phyloP scores from a whole-genome alignment of 1,139 yeast species.

The Yamadazyma dushanensis region DNA sequence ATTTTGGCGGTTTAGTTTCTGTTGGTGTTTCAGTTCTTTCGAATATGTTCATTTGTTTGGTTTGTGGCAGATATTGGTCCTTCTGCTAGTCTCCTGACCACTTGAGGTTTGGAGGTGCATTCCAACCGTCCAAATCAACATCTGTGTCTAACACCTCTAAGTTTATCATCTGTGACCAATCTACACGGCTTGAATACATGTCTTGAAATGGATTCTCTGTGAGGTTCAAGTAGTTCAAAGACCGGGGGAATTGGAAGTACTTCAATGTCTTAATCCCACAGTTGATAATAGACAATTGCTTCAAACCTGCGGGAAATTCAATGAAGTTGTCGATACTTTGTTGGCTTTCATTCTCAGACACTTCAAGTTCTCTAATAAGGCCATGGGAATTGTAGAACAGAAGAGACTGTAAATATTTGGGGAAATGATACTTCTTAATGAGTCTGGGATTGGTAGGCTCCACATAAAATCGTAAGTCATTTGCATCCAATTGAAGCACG shows the following conservation, averaged over 20 bases:
- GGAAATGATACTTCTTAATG: slow-evolving; percentile 20
- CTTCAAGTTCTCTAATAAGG: slow-evolving; percentile 3
- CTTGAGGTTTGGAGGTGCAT: slow-evolving; percentile 7
- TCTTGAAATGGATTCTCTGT: slow-evolving; percentile 22
- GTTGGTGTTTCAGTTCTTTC: no score
- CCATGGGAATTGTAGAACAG: slow-evolving; percentile 15
- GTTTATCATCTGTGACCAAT: slow-evolving; percentile 26
- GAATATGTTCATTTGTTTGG: no score
- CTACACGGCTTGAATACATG: slow-evolving; percentile 18
- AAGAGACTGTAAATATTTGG: slow-evolving; percentile 23
- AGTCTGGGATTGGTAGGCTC: slow-evolving; percentile 1
- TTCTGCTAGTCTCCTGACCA: no score
- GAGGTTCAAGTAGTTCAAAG: slow-evolving; percentile 23
- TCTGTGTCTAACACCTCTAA: slow-evolving; percentile 12
- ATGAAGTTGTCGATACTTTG: slow-evolving; percentile 6
- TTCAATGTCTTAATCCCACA: slow-evolving; percentile 22
- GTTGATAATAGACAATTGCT: slow-evolving; percentile 13
- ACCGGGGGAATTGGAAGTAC: slow-evolving; percentile 27
- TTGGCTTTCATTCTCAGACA: not conserved
- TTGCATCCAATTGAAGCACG: slow-evolving; percentile 7
- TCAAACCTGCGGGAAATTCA: slow-evolving; percentile 23
- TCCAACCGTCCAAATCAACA: slow-evolving; percentile 6
- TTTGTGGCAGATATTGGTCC: no score
- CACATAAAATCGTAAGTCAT: slow-evolving; percentile 7
- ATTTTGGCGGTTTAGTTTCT: no score